Base-by-base conservation (phyloP, 2,329 filamentous ascomycete species). In the Alternaria angustiovoidea region DNA sequence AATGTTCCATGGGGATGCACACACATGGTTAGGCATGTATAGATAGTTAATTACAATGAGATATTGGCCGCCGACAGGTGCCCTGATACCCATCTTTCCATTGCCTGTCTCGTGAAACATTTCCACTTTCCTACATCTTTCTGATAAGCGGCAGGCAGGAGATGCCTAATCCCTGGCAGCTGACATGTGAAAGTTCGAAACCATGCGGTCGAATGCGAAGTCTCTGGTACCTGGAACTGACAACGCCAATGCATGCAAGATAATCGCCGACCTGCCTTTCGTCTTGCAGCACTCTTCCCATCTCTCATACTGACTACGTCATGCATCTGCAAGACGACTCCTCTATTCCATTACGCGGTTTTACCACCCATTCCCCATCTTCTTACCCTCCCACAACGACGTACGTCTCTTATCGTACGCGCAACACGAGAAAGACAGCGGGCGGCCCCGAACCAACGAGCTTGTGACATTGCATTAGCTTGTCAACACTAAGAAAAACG, bases 1-100 rank as follows among this genome's bases (percentile, higher is more conserved):
- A 34, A 53, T 24, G 51, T 44, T 44, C 51, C 51, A 11, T 28
- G 51, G 51, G 46, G 30, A 38, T 49, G 46, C 32, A 34, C 24
- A 32, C 51, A 44, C 51, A 53, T 44, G 39, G 46, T 42, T 53
- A 24, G 28, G 20, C 39, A 53, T 44, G 39, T 44, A 44, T 36
- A 53, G 51, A 53, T 53, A 53, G 51, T 26, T 49, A 53, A 53
- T 53, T 42, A 22, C 30, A 53, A 32, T 44, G 11, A 42, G 16
- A 44, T n/a, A 26, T 24, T n/a, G 30, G 51, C 20, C 11, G 20
- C 51, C 18, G 39, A 53, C 5, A 53, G 39, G 51, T 4, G 30
- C 3, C 6, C 14, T 43, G 28, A 16, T 26, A 44, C n/a, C 39
- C 24, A 18, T 32, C 14, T 43, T 26, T 28, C 14, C 9, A 4